Percentiles rank a stretch among this genome's conserved stretches.
These are phyloP conservation scores for Suillus brevipes DNA, from an alignment of 768 basidiomycete genomes.

Conservation along the genomic window DNA sequence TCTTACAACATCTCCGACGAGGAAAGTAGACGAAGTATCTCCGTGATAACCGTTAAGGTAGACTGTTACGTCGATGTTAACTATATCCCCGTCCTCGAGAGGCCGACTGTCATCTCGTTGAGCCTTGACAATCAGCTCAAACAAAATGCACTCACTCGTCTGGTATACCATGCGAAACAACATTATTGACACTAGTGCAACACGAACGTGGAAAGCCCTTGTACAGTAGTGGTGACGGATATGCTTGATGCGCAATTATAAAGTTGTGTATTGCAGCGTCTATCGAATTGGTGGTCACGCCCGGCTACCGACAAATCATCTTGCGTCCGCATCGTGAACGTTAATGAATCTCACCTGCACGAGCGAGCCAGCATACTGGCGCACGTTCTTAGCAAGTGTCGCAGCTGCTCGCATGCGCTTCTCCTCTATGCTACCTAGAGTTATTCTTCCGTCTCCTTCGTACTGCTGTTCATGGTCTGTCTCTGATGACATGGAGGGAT, in stretches of 20 bases:
- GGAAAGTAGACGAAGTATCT: conserved; percentile 83
- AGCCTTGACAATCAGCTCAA: background rate
- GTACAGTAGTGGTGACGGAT: conserved; percentile 85
- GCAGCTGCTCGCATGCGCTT: conserved; percentile 52
- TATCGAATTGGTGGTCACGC: conserved; percentile 72
- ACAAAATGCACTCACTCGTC: conserved; percentile 62
- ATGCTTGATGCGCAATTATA: conserved; percentile 68
- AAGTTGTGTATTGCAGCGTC: conserved; percentile 73
- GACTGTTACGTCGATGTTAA: conserved; percentile 88
- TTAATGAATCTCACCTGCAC: conserved; percentile 43
- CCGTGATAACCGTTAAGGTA: conserved; percentile 86
- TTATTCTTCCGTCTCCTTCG: conserved; percentile 39
- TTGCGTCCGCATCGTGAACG: background rate
- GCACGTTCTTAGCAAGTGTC: conserved; percentile 53
- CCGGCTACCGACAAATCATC: conserved; percentile 44
- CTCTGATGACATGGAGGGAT: conserved; percentile 3
- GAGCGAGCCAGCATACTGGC: conserved; percentile 53
- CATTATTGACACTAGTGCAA: conserved; percentile 80
- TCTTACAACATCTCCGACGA: conserved; percentile 75
- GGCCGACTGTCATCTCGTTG: conserved; percentile 59
- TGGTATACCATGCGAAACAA: conserved; percentile 87
- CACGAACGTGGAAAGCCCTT: conserved; percentile 50
- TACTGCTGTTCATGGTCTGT: conserved; percentile 5
- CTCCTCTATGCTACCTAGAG: conserved; percentile 57
- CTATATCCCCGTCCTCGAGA: conserved; percentile 78